Evolutionary conservation across 306 rosid species (phyloP).

Genomic region (Dalbergia oliveri): DNA sequence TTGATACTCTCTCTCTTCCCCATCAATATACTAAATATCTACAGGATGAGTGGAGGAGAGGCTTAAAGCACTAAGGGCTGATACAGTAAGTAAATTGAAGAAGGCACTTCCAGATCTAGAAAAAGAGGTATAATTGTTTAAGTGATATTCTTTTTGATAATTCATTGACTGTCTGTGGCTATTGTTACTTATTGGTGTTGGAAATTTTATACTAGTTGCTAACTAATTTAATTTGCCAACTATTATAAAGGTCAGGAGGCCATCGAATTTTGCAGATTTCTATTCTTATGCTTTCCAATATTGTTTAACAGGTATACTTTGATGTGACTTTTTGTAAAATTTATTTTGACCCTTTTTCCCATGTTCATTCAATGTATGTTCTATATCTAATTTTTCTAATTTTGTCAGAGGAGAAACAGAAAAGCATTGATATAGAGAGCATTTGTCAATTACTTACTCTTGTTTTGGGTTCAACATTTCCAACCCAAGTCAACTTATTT

Average conservation of each 20-base stretch:
- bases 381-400: slow-evolving; percentile 38
- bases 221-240: slow-evolving; percentile 47
- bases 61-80: slow-evolving; percentile 88
- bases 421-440: slow-evolving; percentile 98
- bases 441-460: slow-evolving; percentile 85
- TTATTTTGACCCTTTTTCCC: slow-evolving; percentile 10
- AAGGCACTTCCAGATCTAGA: slow-evolving; percentile 94
- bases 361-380: slow-evolving; percentile 15
- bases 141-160: slow-evolving; percentile 20
- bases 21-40: slow-evolving; percentile 43
- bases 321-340: slow-evolving; percentile 28
- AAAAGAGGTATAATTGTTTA: slow-evolving; percentile 75
- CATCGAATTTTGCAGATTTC: slow-evolving; percentile 86
- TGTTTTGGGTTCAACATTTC: slow-evolving; percentile 83
- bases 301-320: slow-evolving; percentile 84
- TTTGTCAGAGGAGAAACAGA: slow-evolving; percentile 95
- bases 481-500: slow-evolving; percentile 74
- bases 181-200: slow-evolving; percentile 20
- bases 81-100: slow-evolving; percentile 83
- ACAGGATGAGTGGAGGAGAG: slow-evolving; percentile 98
- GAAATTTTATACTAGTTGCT: slow-evolving; percentile 37
- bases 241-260: slow-evolving; percentile 78
- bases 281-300: slow-evolving; percentile 91
- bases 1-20: slow-evolving; percentile 24
- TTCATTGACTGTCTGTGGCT: slow-evolving; percentile 1